phyloP scores from a whole-genome alignment of 192 early-diverging fungal species.

The Coemansia pectinata region DNA sequence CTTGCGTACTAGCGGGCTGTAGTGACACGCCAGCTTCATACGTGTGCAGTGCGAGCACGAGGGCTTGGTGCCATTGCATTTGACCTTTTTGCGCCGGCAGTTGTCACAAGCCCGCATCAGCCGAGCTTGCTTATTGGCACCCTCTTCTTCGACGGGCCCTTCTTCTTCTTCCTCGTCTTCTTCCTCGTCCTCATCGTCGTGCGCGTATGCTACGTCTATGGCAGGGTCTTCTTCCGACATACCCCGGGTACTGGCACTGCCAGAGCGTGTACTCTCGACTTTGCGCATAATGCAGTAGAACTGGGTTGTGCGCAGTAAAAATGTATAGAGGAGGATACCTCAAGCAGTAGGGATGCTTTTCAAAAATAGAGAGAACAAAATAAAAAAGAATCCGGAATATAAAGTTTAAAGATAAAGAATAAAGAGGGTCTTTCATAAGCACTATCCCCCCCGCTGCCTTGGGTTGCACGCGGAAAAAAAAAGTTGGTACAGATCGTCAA shows the following conservation, averaged over 20 bases:
- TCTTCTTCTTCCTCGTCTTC: slow-evolving; percentile 11
- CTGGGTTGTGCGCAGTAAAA: background rate
- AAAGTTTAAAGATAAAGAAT: background rate
- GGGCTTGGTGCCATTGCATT: slow-evolving; percentile 56
- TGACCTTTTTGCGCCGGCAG: slow-evolving; percentile 57
- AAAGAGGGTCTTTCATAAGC: background rate
- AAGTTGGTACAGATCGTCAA: background rate
- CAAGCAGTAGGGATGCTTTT: background rate
- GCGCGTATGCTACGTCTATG: slow-evolving; percentile 17
- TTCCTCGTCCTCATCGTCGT: slow-evolving; percentile 14
- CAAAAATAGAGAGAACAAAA: background rate
- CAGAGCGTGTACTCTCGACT: background rate
- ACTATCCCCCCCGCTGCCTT: background rate
- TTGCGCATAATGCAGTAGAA: slow-evolving; percentile 7
- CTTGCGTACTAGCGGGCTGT: slow-evolving; percentile 56
- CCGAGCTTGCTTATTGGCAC: slow-evolving; percentile 33
- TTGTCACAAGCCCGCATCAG: slow-evolving; percentile 57
- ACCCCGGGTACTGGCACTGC: slow-evolving; percentile 1
- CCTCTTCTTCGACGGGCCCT: slow-evolving; percentile 21
- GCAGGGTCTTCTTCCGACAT: slow-evolving; percentile 1
- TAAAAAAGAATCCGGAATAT: background rate
- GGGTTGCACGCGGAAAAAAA: background rate
- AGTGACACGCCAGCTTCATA: slow-evolving; percentile 55
- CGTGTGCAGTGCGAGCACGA: slow-evolving; percentile 54
- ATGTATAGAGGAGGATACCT: background rate